A percentile compares a stretch with the other conserved stretches of the same genome.
phyloP scores from a whole-genome alignment of 1,284 basidiomycete species.

The Singerocomus inundabilis region DNA sequence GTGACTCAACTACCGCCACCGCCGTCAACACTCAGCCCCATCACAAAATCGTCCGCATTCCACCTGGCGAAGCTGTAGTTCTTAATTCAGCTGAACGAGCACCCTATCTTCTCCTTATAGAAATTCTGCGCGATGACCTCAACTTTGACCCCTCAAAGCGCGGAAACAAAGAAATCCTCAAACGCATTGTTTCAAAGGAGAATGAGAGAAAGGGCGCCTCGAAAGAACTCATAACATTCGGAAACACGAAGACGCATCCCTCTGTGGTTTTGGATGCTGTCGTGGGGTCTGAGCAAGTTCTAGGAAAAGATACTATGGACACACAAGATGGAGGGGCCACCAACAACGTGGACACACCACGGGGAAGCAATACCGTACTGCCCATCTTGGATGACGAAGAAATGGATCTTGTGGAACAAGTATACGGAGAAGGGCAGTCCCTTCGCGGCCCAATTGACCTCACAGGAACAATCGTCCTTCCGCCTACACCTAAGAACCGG shows the following conservation, averaged over 20 bases:
- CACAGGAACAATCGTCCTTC: conserved; percentile 77
- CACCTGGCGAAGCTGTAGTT: conserved; percentile 96
- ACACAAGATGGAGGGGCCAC: conserved; percentile 17
- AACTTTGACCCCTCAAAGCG: conserved; percentile 90
- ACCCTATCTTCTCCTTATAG: conserved; percentile 91
- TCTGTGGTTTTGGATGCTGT: conserved; percentile 25
- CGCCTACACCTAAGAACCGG: conserved; percentile 82
- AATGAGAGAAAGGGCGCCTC: conserved; percentile 54
- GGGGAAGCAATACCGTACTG: conserved; percentile 24
- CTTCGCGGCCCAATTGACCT: conserved; percentile 71
- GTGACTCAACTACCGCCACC: conserved; percentile 31
- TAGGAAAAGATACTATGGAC: conserved; percentile 28
- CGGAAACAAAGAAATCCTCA: conserved; percentile 83
- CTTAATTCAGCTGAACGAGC: conserved; percentile 97
- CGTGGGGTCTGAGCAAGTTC: conserved; percentile 24
- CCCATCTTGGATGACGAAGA: conserved; percentile 67
- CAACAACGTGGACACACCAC: conserved; percentile 24
- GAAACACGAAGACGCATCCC: conserved; percentile 29
- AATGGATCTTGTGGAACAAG: conserved; percentile 91
- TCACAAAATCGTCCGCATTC: conserved; percentile 95
- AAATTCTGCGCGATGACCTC: conserved; percentile 88
- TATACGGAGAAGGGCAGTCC: conserved; percentile 78
- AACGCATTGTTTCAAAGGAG: conserved; percentile 80
- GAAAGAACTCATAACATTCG: conserved; percentile 49
- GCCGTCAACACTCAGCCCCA: conserved; percentile 61